Evolutionary conservation across 1,284 basidiomycete species (phyloP), one percentile per base, ranked within the genome.

Genomic region (Leccinum ponderosum): DNA sequence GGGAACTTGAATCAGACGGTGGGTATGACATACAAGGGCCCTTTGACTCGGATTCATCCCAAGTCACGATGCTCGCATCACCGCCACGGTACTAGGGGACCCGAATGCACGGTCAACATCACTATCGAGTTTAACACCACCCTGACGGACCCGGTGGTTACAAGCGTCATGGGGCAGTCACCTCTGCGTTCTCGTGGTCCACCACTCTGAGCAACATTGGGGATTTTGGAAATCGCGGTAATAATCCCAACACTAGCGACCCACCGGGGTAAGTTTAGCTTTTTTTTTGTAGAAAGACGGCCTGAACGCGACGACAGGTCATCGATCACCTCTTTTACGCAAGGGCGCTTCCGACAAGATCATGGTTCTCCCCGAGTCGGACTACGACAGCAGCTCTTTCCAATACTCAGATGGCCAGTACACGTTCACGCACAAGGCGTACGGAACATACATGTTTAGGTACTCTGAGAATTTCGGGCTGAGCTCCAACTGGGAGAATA

Each of bases 401-500:
- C 80, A 80, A 20, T 80, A 82, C 57, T 79, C 83, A 6, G 77
- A 84, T 63, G 87, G 83, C 53, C 77, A 86, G 64, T 94, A 89
- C 74, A 85, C 15, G 3, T 92, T 94, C 72, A 86, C 83, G 3
- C 93, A 96, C 77, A 84, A 83, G 54, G 94, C 94, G 3, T 82
- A 83, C 54, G 31, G 31, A 31, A 31, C 31, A 31, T 31, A 31
- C 31, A 85, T 78, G 79, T 89, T 93, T 79, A 85, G 94, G 52
- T 95, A 94, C 8, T 39, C 91, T 8, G 85, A 85, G 77, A 89
- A 95, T 77, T 95, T 90, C 69, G 93, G 91, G n/a, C 81, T 85
- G 74, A 90, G 84, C 66, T 96, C 77, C 39, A 78, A 78, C 50
- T 95, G 90, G 85, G 90, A 94, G 76, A 81, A 85, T 55, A 82